Base-by-base conservation (phyloP, 371 early-diverging fungal genomes). In the Mucor lusitanicus region DNA sequence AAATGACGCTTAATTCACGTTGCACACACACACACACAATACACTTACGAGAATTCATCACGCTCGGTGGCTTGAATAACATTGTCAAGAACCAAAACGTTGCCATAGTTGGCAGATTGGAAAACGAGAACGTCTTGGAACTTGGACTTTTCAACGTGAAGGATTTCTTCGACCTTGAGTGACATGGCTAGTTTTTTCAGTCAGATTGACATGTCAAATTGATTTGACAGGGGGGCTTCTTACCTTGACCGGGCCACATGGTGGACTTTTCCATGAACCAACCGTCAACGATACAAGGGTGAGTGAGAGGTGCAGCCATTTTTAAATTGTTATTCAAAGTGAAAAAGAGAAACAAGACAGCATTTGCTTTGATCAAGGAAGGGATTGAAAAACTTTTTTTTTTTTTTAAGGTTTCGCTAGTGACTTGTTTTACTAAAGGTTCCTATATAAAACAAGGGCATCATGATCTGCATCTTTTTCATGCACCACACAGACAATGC, bases 51-150 rank as follows among this genome's bases (percentile, higher is more conserved):
- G 79, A 96, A 96, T 83, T 98, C 99, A 83, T 98, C 99, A 75
- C 96, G 91, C 85, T 98, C 99, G 64, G 98, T 97, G 64, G 91
- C 90, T 82, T 98, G 98, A 80, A 98, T 95, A 55, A 95, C 98
- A 70, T 96, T 96, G 74, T 98, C 99, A 61, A 98, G 91, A 46
- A 97, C 97, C 50, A 98, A 87, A 28, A 97, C 97, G 77, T 93
- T 96, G 68, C 99, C 99, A 77, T 97, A 94, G 78, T 90, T 91
- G 77, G 91, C 83, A 53, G 95, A 95, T 78, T 94, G 85, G 85
- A 98, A 98, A 37, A 97, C 93, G n/a, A 97, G 88, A 40, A 98
- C 96, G 79, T 98, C 99, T 82, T 98, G 98, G 87, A 80, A 97
- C 75, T 88, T 80, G 40, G 97, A 96, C 85, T 92, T 92, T 77